phyloP scores from a whole-genome alignment of 371 early-diverging fungal species.

The Smittium mucronatum region DNA sequence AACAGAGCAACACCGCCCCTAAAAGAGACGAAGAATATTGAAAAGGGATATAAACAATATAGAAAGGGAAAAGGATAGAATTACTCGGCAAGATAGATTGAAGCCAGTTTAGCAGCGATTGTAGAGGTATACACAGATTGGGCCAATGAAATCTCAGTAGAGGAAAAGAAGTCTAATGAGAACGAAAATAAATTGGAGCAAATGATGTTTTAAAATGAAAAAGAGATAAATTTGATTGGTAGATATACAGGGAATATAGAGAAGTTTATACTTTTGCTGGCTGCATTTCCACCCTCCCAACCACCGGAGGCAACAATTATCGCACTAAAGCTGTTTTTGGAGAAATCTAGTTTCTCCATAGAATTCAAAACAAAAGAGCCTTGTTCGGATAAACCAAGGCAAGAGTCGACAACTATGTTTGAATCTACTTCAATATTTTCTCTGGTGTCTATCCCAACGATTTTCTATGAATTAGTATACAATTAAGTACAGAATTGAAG shows the following conservation, averaged over 20 bases:
- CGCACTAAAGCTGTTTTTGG: conserved; percentile 48
- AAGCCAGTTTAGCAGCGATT: conserved; percentile 69
- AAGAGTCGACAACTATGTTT: conserved; percentile 45
- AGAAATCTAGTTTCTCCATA: conserved; percentile 19
- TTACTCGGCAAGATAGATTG: conserved; percentile 46
- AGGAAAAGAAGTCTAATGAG: conserved; percentile 43
- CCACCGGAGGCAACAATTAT: conserved; percentile 92
- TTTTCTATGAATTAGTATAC: conserved; percentile 18
- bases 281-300: conserved; percentile 90
- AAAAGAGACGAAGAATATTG: conserved; percentile 22
- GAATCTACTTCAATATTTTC: conserved; percentile 56
- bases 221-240: too few relatives aligned
- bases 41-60: background rate
- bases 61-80: background rate
- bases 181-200: conserved; percentile 2
- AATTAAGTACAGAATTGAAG: conserved; percentile 3
- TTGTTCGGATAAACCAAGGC: conserved; percentile 41
- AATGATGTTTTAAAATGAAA: background rate
- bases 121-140: conserved; percentile 75
- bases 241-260: too few relatives aligned
- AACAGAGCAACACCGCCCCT: conserved; percentile 68
- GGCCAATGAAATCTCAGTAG: conserved; percentile 55
- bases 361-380: conserved; percentile 37
- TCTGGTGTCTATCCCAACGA: conserved; percentile 63
- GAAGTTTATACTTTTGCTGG: conserved; percentile 26